These are phyloP conservation scores for Schizonepeta tenuifolia DNA, from an alignment of 257 asterid genomes.

Conservation along the genomic window DNA sequence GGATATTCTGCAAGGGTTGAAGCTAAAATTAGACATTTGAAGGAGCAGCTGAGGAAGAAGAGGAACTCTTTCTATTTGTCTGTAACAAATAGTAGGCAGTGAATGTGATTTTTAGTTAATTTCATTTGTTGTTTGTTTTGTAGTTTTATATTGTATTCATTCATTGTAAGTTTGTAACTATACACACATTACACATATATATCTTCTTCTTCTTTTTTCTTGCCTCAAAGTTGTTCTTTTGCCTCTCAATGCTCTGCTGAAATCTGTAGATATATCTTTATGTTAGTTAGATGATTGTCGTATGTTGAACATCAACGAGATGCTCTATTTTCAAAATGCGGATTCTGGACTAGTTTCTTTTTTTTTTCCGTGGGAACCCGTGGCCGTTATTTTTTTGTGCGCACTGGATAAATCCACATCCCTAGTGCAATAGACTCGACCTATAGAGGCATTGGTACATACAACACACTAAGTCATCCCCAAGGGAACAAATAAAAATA, in stretches of 20 bases:
- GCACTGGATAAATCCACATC: no score
- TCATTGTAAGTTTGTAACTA: not conserved
- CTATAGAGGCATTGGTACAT: no score
- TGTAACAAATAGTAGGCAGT: constrained; percentile 38
- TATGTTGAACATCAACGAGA: not conserved
- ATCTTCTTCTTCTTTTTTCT: not conserved
- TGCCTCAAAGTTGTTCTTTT: not conserved
- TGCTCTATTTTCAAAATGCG: not conserved
- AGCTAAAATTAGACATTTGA: constrained; percentile 57
- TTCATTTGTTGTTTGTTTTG: not conserved
- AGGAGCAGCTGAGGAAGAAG: constrained; percentile 48
- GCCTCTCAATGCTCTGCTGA: not conserved
- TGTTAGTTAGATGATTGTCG: not conserved
- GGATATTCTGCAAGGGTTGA: constrained; percentile 75
- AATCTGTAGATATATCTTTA: not conserved
- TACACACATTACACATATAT: no score
- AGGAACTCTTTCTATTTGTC: constrained; percentile 46
- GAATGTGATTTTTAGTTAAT: not conserved
- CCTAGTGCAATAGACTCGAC: no score
- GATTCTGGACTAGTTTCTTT: no score
- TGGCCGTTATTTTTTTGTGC: no score
- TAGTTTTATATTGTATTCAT: not conserved
- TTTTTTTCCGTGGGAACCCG: no score
- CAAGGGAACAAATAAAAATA: no score
- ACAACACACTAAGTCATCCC: no score